Conservation (phyloP, 768 basidiomycete genomes). For the Rubroboletus pulcherrimus region DNA sequence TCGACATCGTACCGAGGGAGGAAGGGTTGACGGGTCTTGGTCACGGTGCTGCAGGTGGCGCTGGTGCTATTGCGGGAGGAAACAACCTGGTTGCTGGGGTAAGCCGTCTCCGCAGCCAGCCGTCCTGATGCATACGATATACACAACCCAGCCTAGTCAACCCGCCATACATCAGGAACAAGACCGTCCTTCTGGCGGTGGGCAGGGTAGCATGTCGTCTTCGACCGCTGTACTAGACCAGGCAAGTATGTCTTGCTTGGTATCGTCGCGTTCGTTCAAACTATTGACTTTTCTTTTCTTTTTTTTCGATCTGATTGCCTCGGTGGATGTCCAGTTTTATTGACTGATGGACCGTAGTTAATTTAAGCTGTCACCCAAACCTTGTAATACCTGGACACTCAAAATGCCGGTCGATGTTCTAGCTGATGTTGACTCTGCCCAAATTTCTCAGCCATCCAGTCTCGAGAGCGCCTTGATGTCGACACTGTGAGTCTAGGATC, state of each 20-base stretch:
- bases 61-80: constrained; percentile 5
- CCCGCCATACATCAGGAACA: constrained; percentile 21
- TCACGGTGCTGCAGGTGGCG: constrained; percentile 4
- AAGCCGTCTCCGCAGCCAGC: background rate
- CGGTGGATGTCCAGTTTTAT: constrained; percentile 19
- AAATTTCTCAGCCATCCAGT: background rate
- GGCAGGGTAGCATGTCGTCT: constrained; percentile 18
- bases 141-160: constrained; percentile 22
- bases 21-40: constrained; percentile 38
- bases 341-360: constrained; percentile 7
- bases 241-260: constrained; percentile 1
- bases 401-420: background rate
- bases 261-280: background rate
- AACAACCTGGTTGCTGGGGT: constrained; percentile 25
- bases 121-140: background rate
- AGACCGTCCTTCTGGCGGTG: constrained; percentile 19
- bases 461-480: background rate
- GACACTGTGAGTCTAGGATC: background rate
- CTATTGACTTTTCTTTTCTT: background rate
- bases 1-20: constrained; percentile 92
- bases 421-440: background rate
- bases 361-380: background rate
- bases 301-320: background rate
- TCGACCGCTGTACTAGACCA: constrained; percentile 26
- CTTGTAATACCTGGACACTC: constrained; percentile 2